Conservation (phyloP, 2,329 filamentous ascomycete genomes). For the Aspergillus thermomutatus region DNA sequence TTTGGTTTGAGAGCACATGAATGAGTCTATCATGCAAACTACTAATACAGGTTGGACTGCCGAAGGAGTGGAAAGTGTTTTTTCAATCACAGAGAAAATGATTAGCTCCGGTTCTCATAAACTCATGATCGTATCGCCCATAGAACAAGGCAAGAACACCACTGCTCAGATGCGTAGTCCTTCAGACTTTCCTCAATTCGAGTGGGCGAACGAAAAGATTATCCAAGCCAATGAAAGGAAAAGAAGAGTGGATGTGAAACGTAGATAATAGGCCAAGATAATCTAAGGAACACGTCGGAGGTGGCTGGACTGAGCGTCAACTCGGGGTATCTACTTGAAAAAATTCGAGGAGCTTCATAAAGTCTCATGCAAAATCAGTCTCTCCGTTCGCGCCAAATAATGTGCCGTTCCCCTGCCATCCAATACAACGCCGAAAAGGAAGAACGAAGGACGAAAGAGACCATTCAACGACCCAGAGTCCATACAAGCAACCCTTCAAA, state of each 20-base stretch:
- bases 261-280: conserved; percentile 9
- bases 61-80: too few relatives aligned
- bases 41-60: too few relatives aligned
- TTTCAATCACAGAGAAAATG: not conserved
- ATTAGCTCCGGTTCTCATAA: not conserved
- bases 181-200: not conserved
- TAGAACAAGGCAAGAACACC: not conserved
- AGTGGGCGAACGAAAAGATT: not conserved
- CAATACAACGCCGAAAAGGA: conserved; percentile 31
- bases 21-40: too few relatives aligned
- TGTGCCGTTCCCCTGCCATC: conserved; percentile 39
- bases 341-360: conserved; percentile 47
- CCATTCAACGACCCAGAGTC: conserved; percentile 20
- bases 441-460: conserved; percentile 10
- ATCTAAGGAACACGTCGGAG: conserved; percentile 31
- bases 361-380: conserved; percentile 30
- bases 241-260: not conserved
- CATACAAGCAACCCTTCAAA: conserved; percentile 26
- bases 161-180: not conserved
- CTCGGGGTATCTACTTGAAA: conserved; percentile 48
- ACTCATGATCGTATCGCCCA: not conserved
- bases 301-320: conserved; percentile 46
- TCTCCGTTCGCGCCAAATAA: conserved; percentile 40
- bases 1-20: too few relatives aligned
- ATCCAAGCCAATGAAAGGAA: not conserved